phyloP scores from a whole-genome alignment of 73 alveolate species.

The Tetrahymena malaccensis region DNA sequence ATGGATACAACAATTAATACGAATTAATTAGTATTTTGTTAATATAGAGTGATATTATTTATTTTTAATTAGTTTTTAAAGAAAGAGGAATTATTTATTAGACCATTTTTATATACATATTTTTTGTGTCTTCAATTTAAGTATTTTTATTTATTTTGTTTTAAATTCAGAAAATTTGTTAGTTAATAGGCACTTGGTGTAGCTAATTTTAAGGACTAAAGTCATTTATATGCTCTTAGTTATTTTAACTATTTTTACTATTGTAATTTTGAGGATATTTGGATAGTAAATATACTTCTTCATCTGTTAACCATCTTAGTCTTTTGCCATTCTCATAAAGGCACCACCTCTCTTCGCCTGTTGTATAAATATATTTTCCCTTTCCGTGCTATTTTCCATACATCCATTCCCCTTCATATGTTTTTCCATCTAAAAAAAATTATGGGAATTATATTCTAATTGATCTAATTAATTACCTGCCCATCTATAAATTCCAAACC shows the following conservation, averaged over 20 bases:
- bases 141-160: background rate
- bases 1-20: too few species aligned
- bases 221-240: background rate
- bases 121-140: background rate
- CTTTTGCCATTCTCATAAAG: conserved; percentile 23
- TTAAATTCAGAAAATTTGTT: background rate
- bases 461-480: background rate
- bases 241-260: background rate
- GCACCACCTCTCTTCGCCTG: conserved; percentile 9
- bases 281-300: background rate
- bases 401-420: conserved; percentile 37
- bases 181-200: background rate
- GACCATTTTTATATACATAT: background rate
- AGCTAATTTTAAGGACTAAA: background rate
- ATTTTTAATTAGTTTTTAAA: background rate
- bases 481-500: conserved; percentile 29
- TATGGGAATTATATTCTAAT: background rate
- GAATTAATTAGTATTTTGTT: too few species aligned
- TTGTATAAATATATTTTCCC: conserved; percentile 18
- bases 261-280: background rate
- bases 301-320: conserved; percentile 9
- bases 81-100: background rate
- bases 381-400: conserved; percentile 37
- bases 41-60: too few species aligned
- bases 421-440: conserved; percentile 15